Evolutionary conservation across 2,329 filamentous ascomycete genomes (phyloP).

Genomic region (Alternaria arborescens): DNA sequence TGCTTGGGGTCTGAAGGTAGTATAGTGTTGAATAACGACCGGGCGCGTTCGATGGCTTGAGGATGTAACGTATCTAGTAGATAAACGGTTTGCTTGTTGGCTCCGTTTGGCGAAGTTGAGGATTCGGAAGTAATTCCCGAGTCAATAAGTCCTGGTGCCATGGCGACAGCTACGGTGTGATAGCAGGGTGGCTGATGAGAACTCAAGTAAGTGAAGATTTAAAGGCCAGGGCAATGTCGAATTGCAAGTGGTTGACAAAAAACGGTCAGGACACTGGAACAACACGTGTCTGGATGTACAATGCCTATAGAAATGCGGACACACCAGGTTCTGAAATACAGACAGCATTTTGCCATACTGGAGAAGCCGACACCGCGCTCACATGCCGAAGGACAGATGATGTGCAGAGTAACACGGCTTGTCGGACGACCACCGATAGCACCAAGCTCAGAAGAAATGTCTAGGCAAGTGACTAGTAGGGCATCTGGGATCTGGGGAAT

Average conservation of each 20-base stretch:
- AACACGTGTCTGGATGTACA: background rate
- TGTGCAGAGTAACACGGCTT: background rate
- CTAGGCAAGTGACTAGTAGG: too few species aligned
- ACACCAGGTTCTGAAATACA: background rate
- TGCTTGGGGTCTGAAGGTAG: conserved; percentile 47
- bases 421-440: background rate
- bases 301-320: background rate
- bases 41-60: conserved; percentile 46
- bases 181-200: background rate
- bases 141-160: background rate
- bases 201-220: background rate
- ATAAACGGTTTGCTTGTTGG: conserved; percentile 51
- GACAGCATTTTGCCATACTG: background rate
- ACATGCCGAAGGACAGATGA: background rate
- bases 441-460: too few species aligned
- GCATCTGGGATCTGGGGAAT: too few species aligned
- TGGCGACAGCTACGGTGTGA: background rate
- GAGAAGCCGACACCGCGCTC: background rate
- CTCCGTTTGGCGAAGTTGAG: background rate
- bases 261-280: background rate
- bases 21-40: conserved; percentile 53
- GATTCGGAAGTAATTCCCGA: background rate
- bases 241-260: background rate
- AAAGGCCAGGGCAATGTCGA: background rate
- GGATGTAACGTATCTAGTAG: conserved; percentile 54